Conservation (phyloP, 768 basidiomycete species). For the Lanmaoa rubissima region DNA sequence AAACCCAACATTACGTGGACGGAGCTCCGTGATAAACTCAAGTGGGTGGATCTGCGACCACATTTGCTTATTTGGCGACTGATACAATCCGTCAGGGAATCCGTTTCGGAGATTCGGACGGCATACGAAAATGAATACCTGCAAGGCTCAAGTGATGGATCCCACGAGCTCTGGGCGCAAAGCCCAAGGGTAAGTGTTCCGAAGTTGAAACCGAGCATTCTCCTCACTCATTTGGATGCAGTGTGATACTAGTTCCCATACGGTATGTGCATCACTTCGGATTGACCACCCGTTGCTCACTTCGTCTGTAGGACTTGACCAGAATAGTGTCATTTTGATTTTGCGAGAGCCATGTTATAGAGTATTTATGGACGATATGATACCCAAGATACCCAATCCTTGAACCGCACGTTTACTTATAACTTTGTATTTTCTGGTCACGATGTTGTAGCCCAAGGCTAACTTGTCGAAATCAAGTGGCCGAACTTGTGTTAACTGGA, state of each 20-base stretch:
- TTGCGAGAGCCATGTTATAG: background rate
- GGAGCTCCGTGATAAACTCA: conserved; percentile 18
- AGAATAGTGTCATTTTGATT: conserved; percentile 8
- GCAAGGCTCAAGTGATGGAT: background rate
- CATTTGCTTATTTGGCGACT: background rate
- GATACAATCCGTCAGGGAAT: conserved; percentile 3
- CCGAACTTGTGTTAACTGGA: background rate
- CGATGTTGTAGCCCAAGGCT: background rate
- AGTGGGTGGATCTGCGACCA: conserved; percentile 5
- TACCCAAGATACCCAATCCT: background rate
- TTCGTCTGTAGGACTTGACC: conserved; percentile 13
- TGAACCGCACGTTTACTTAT: background rate
- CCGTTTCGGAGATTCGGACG: conserved; percentile 13
- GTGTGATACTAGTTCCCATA: conserved; percentile 9
- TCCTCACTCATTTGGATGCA: conserved; percentile 1
- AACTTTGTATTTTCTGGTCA: background rate
- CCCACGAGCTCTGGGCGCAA: conserved; percentile 9
- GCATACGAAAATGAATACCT: conserved; percentile 9
- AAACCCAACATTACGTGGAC: conserved; percentile 18
- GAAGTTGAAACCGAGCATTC: background rate
- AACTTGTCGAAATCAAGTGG: no score
- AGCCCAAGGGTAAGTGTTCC: conserved; percentile 21
- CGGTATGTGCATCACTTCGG: conserved; percentile 5
- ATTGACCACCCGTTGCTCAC: background rate
- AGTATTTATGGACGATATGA: background rate